Evolutionary conservation across 208 protist genomes (phyloP).

Genomic region (Phytomonas sp.): DNA sequence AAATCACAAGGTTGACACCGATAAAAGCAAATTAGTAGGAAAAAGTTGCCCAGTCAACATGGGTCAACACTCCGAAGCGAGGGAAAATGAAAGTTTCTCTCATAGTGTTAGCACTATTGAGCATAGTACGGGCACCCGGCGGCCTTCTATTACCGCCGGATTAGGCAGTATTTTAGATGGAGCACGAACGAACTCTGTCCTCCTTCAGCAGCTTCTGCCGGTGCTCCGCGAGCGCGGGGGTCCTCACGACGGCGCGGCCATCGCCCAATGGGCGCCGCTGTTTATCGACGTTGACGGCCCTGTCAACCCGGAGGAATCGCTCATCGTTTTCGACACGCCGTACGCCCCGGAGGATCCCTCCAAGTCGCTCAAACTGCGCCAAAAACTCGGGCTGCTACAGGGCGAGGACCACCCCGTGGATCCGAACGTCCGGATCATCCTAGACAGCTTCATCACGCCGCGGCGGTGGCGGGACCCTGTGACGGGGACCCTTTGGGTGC

Average conservation of each 20-base stretch:
- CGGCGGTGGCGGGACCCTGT: conserved; percentile 55
- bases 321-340: conserved; percentile 78
- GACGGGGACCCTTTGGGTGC: conserved; percentile 61
- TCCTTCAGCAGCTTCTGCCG: conserved; percentile 27
- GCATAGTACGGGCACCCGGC: not conserved
- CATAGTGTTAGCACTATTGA: not conserved
- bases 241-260: not conserved
- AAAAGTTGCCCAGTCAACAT: not conserved
- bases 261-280: not conserved
- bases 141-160: not conserved
- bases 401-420: conserved; percentile 33
- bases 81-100: not conserved
- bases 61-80: not conserved
- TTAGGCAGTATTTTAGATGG: not conserved
- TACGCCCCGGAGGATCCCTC: conserved; percentile 56
- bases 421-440: conserved; percentile 70
- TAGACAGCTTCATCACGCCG: conserved; percentile 80
- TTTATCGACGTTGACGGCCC: conserved; percentile 73
- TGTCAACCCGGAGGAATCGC: conserved; percentile 31
- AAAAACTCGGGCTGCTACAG: conserved; percentile 21
- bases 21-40: not conserved
- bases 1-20: not conserved
- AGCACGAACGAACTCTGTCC: not conserved
- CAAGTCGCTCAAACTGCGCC: conserved; percentile 47
- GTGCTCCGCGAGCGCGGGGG: conserved; percentile 19